A percentile compares a stretch with the other conserved stretches of the same genome.
These are phyloP conservation scores for Ceratocystis harringtonii DNA, from an alignment of 2,329 filamentous ascomycete genomes.

Conservation along the genomic window DNA sequence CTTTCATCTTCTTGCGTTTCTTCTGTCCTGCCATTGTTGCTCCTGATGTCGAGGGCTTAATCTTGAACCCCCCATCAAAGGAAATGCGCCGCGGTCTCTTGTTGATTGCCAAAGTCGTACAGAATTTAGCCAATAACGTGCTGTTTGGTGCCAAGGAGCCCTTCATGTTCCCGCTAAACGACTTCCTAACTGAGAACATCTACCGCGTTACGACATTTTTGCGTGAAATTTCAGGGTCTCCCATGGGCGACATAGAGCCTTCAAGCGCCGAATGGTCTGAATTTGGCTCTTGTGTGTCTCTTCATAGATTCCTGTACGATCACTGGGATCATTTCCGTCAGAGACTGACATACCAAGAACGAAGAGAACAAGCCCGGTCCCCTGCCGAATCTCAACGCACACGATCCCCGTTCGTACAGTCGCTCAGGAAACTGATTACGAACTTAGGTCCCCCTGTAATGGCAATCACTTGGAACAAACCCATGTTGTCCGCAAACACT, in stretches of 20 bases:
- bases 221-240: conserved; percentile 48
- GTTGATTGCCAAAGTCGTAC: conserved; percentile 55
- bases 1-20: conserved; percentile 57
- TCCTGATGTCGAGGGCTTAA: conserved; percentile 52
- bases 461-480: conserved; percentile 54
- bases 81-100: conserved; percentile 54
- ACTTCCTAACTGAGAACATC: conserved; percentile 54
- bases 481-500: conserved; percentile 46
- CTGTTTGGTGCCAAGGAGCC: conserved; percentile 57
- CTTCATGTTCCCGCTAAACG: conserved; percentile 57
- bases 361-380: conserved; percentile 40
- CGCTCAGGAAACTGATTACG: conserved; percentile 45
- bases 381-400: conserved; percentile 38
- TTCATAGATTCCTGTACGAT: conserved; percentile 55
- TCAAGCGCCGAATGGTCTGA: conserved; percentile 41
- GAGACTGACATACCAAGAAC: conserved; percentile 44
- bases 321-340: conserved; percentile 57
- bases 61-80: conserved; percentile 45
- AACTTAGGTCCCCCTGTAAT: conserved; percentile 53
- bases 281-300: conserved; percentile 54
- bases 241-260: conserved; percentile 31
- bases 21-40: conserved; percentile 60
- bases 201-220: conserved; percentile 52
- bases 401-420: conserved; percentile 43
- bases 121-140: conserved; percentile 58